These are phyloP conservation scores for Calonectria honghensis DNA, from an alignment of 2,329 filamentous ascomycete species.

Conservation along the genomic window DNA sequence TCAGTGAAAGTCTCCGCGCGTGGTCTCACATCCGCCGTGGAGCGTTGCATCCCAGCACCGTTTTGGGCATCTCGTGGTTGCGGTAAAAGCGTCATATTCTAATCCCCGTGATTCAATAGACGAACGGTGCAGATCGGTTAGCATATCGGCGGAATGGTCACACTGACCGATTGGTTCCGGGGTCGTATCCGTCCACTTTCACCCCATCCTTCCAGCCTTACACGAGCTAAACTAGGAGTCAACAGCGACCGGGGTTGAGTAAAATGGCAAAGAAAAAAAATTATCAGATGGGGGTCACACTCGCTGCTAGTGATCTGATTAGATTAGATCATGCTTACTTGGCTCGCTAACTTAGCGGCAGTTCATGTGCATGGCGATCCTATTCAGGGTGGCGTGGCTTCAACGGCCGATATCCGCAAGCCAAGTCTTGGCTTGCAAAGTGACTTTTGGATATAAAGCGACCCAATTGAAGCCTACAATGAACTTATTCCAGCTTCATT, in stretches of 20 bases:
- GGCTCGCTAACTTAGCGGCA: neutral
- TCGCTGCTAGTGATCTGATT: constrained; percentile 40
- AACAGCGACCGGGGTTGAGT: neutral
- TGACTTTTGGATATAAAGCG: constrained; percentile 1
- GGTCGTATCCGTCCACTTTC: constrained; percentile 28
- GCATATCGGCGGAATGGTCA: constrained; percentile 4
- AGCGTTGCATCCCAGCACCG: neutral
- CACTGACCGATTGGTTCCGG: constrained; percentile 29
- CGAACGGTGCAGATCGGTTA: constrained; percentile 29
- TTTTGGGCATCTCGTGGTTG: neutral
- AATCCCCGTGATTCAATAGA: constrained; percentile 24
- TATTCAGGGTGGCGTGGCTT: neutral
- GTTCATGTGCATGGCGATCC: constrained; percentile 33
- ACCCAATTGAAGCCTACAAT: neutral
- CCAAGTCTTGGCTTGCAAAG: constrained; percentile 17
- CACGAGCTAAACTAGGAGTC: constrained; percentile 20
- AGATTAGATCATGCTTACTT: constrained; percentile 42
- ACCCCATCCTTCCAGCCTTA: constrained; percentile 36
- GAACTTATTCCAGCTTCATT: neutral
- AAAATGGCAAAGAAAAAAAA: constrained; percentile 14
- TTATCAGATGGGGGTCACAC: constrained; percentile 12
- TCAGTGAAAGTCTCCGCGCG: constrained; percentile 11
- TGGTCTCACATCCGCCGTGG: constrained; percentile 14
- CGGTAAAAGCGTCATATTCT: constrained; percentile 7
- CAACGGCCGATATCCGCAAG: constrained; percentile 1